Base-by-base conservation (phyloP, 257 asterid species). In the Scutellaria galericulata region DNA sequence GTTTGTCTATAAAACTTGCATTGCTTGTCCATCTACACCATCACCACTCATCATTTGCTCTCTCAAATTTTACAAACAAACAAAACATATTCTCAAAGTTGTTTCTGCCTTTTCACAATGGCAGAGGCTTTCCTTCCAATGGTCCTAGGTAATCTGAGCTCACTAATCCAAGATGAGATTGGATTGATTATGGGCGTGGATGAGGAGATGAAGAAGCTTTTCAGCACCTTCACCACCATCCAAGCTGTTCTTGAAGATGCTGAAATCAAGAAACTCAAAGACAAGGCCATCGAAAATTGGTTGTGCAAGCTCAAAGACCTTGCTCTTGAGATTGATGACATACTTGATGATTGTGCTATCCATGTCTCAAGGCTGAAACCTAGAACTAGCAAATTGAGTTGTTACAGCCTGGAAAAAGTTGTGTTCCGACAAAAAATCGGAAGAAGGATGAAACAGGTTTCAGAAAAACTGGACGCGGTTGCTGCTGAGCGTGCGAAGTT, bases 211-310 rank as follows among this genome's bases (percentile, higher is more conserved):
- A 67, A 51, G 54, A 82, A 66, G 60, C 82, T 82, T 5, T 57
- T 65, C 6, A 77, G 82, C 65, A 59, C 18, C 47, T 48, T 77
- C 20, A 57, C 76, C 27, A 64, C 80, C 8, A 70, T 79, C 61
- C 81, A 82, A 61, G 77, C 77, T 3, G 86, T 79, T 24, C 40
- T 81, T 0, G 78, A 66, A 47, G 85, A 81, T 75, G 85, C 85
- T 3, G 78, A 72, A 54, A 46, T 24, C 52, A 66, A 53, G 65
- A 77, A 71, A 11, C 39, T 65, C 20, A 53, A 71, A 11, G 58
- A 63, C 75, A 56, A 64, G 60, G 37, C 77, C 4, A 37, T 81
- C 7, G 24, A 40, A 3, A 22, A 48, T 9, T 77, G 85, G 85
- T 65, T 81, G 6, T 8, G 68, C 31, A 81, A 81, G 67, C 80